Evolutionary conservation across 306 rosid species (phyloP), one percentile per base, ranked within the genome.

Genomic region (cucumber (Cucumis sativus)): DNA sequence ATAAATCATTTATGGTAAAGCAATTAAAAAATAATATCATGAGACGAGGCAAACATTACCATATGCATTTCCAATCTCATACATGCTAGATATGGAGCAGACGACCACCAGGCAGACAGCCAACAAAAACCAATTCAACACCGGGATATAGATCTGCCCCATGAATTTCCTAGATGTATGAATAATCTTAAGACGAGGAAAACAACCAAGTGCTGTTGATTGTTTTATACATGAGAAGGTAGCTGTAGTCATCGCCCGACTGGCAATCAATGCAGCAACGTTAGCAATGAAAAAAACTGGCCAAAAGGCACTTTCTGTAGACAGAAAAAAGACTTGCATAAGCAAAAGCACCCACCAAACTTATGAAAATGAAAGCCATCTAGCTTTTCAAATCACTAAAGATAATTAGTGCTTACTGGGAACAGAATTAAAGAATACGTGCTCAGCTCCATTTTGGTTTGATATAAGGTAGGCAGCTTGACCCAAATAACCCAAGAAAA

Each of bases 71-170:
- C 99, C 99, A 78, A 92, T 92, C 90, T 92, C 99, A 79, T 92
- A 88, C 70, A 92, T 82, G 89, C 83, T 91, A 84, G 98, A 86
- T 82, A 92, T 92, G 77, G 89, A 58, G 87, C 89, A 90, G 81
- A 95, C 87, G 33, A 94, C 81, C 68, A 90, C 91, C 82, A 95
- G 82, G 59, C 90, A 90, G 83, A 87, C 88, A 47, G 86, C 96
- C 88, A 94, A 85, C 76, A 94, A 86, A 83, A 94, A 94, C 98
- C 98, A 94, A 84, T 94, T 94, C 66, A 94, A 83, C 77, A 92
- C 92, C 39, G 97, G 98, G 79, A 94, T 94, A 82, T 94, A 94
- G 80, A 94, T 94, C 85, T 92, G 98, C 87, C 98, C 98, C 98
- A 94, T 94, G 77, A 94, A 94, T 78, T 94, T 94, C 83, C 97